These are phyloP conservation scores for Alternaria ventricosa DNA, from an alignment of 2,329 filamentous ascomycete genomes.

Conservation along the genomic window DNA sequence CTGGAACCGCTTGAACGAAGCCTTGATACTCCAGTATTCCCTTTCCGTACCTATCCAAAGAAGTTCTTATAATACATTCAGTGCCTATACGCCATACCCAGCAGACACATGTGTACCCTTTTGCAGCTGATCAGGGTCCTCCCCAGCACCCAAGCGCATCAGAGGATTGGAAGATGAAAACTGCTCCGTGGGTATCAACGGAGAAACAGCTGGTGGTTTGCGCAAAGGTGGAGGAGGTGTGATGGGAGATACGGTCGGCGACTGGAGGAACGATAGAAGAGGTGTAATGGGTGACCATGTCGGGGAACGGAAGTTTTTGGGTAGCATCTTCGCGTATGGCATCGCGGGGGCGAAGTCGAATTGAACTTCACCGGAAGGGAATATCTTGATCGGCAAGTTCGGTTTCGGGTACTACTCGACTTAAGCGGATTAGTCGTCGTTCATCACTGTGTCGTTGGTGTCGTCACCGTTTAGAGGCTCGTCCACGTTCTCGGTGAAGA, in stretches of 20 bases:
- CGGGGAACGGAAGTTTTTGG: background rate
- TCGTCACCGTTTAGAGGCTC: constrained; percentile 19
- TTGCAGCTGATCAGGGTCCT: background rate
- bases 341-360: background rate
- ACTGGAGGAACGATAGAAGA: background rate
- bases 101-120: background rate
- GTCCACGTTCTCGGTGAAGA: constrained; percentile 28
- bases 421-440: constrained; percentile 5
- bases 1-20: background rate
- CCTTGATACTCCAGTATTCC: background rate
- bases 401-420: constrained; percentile 8
- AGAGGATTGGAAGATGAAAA: background rate
- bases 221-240: background rate
- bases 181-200: background rate
- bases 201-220: background rate
- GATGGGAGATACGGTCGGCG: background rate
- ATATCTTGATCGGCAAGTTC: background rate
- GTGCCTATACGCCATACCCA: background rate
- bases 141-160: background rate
- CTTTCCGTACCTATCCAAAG: background rate
- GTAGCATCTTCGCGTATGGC: background rate
- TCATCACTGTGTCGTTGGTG: constrained; percentile 5
- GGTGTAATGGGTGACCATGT: background rate
- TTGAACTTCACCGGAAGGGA: background rate
- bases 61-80: background rate